Conservation (phyloP, 2,329 filamentous ascomycete genomes). For the Thielaviopsis ethacetica region DNA sequence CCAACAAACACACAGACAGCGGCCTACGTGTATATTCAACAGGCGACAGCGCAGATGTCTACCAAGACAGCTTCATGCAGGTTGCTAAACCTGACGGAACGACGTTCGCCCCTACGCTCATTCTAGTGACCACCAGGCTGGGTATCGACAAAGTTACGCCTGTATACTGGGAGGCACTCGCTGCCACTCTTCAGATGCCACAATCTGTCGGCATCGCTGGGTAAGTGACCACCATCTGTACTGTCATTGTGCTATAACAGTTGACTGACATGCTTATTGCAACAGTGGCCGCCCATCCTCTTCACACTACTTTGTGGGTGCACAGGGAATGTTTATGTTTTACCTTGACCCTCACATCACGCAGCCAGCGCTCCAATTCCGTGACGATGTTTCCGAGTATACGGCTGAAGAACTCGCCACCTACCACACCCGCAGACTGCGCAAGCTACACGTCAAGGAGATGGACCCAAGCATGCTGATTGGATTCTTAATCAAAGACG, state of each 20-base stretch:
- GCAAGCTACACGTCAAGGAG: constrained; percentile 68
- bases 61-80: constrained; percentile 72
- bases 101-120: constrained; percentile 65
- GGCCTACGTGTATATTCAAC: constrained; percentile 73
- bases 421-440: constrained; percentile 74
- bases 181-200: constrained; percentile 65
- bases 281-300: constrained; percentile 75
- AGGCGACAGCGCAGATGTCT: constrained; percentile 79
- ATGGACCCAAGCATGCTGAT: constrained; percentile 99
- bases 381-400: constrained; percentile 39
- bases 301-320: constrained; percentile 49
- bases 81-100: constrained; percentile 53
- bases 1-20: constrained; percentile 41
- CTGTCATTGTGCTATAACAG: not conserved
- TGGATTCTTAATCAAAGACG: constrained; percentile 70
- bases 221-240: constrained; percentile 31
- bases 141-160: constrained; percentile 90
- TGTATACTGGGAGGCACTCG: constrained; percentile 89
- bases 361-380: constrained; percentile 53
- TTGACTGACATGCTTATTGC: not conserved
- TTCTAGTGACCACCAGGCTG: constrained; percentile 74
- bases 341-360: constrained; percentile 92
- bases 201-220: constrained; percentile 95
- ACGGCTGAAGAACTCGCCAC: constrained; percentile 58
- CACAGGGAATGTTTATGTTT: constrained; percentile 62